These are phyloP conservation scores for Ceratocystiopsis sp. DNA, from an alignment of 2,329 filamentous ascomycete species.

Conservation along the genomic window DNA sequence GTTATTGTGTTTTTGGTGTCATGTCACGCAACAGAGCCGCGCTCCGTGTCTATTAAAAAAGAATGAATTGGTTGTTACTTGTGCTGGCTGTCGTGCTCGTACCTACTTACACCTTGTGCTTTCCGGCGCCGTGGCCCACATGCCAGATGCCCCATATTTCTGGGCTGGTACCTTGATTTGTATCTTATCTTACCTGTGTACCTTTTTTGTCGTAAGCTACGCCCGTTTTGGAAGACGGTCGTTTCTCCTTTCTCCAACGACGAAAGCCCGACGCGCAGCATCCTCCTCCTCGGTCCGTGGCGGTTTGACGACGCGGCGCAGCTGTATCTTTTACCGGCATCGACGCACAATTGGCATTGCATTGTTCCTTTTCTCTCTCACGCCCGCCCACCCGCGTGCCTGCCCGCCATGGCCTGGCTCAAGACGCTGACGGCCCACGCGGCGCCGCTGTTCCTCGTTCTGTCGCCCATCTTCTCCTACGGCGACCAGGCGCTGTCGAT, in stretches of 20 bases:
- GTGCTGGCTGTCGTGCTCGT: neutral
- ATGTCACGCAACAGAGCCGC: too few relatives aligned
- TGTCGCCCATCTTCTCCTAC: conserved; percentile 48
- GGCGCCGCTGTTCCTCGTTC: conserved; percentile 45
- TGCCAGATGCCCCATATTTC: neutral
- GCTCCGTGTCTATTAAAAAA: too few relatives aligned
- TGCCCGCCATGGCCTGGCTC: conserved; percentile 23
- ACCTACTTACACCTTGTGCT: too few relatives aligned
- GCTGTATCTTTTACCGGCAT: neutral
- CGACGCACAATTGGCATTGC: neutral
- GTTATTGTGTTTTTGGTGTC: too few relatives aligned
- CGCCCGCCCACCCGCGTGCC: neutral
- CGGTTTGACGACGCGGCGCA: neutral
- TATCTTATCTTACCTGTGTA: neutral
- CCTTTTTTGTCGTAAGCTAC: too few relatives aligned
- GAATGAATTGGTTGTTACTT: neutral
- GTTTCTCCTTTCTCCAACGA: too few relatives aligned
- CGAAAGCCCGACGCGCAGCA: neutral
- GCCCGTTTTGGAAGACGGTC: too few relatives aligned
- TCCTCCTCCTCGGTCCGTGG: neutral
- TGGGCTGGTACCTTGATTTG: neutral
- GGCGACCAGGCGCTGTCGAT: conserved; percentile 49
- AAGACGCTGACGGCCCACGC: conserved; percentile 34
- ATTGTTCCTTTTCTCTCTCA: neutral
- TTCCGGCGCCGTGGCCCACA: too few relatives aligned